phyloP scores from a whole-genome alignment of 176 grass and related monocot species.

The Poa annua region DNA sequence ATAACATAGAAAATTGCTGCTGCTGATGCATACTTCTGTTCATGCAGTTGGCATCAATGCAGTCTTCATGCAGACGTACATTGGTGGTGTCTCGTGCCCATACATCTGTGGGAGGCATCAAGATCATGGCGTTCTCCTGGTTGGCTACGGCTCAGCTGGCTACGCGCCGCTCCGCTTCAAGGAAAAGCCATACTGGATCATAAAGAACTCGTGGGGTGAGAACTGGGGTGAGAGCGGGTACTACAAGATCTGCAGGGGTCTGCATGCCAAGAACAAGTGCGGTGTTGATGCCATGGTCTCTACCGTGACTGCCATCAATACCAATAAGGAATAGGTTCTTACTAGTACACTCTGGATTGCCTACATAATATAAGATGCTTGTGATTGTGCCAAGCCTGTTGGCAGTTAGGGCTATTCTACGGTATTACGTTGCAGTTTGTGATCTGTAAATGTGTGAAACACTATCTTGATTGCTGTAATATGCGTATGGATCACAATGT shows the following conservation, averaged over 20 bases:
- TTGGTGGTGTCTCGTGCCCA: constrained; percentile 84
- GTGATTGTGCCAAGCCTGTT: constrained; percentile 28
- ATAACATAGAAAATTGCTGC: background rate
- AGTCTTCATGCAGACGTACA: constrained; percentile 88
- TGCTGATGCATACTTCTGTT: constrained; percentile 37
- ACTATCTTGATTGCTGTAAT: constrained; percentile 11
- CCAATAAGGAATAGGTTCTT: constrained; percentile 44
- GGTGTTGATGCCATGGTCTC: constrained; percentile 90
- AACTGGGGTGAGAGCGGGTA: constrained; percentile 83
- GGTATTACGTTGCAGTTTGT: constrained; percentile 15
- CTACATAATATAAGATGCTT: constrained; percentile 8
- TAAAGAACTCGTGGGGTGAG: constrained; percentile 94
- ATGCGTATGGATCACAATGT: constrained; percentile 14
- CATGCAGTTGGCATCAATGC: constrained; percentile 83
- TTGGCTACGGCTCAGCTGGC: constrained; percentile 74
- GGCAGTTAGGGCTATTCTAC: background rate
- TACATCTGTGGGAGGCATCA: constrained; percentile 81
- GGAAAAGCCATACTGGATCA: constrained; percentile 94
- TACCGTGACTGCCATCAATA: constrained; percentile 59
- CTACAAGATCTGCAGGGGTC: constrained; percentile 84
- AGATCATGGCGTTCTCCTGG: constrained; percentile 85
- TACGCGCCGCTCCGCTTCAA: constrained; percentile 79
- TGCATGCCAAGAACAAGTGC: constrained; percentile 50
- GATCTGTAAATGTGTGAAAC: constrained; percentile 26
- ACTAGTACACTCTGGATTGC: background rate